Evolutionary conservation across 768 basidiomycete genomes (phyloP).

Genomic region (Mycena epipterygia): DNA sequence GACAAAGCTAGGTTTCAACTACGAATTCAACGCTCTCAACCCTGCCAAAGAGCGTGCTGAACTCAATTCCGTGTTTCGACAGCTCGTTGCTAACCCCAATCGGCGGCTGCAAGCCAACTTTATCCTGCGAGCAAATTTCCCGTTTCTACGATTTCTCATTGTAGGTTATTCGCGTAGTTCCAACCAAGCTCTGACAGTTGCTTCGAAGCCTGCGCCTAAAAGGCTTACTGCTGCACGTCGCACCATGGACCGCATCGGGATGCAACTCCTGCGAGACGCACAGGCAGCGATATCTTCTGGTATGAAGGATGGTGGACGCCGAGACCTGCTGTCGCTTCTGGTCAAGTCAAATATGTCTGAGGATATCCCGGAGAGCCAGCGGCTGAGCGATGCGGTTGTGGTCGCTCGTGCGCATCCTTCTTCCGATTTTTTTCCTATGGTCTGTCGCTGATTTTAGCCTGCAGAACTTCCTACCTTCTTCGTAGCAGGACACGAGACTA

Average conservation of each 20-base stretch:
- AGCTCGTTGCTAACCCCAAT: not conserved
- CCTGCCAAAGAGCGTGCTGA: not conserved
- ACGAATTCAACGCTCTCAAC: slow-evolving; percentile 22
- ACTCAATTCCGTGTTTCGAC: slow-evolving; percentile 3
- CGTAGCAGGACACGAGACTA: slow-evolving; percentile 25
- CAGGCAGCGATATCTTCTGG: slow-evolving; percentile 39
- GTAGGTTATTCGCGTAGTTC: too few relatives aligned
- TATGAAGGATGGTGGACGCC: slow-evolving; percentile 40
- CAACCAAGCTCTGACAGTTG: too few relatives aligned
- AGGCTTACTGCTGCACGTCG: slow-evolving; percentile 29
- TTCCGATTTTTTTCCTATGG: slow-evolving; percentile 54
- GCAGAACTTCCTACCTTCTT: slow-evolving; percentile 27
- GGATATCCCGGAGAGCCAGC: slow-evolving; percentile 57
- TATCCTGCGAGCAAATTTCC: slow-evolving; percentile 1
- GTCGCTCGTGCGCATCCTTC: slow-evolving; percentile 47
- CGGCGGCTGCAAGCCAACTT: not conserved
- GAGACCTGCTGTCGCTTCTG: slow-evolving; percentile 61
- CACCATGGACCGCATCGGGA: slow-evolving; percentile 53
- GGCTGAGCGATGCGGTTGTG: slow-evolving; percentile 63
- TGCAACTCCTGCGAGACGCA: slow-evolving; percentile 53
- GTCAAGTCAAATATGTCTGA: slow-evolving; percentile 64
- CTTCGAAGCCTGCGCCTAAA: not conserved
- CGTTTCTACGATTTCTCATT: not conserved
- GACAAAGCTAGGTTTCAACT: too few relatives aligned
- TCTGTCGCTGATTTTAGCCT: slow-evolving; percentile 59